phyloP scores from a whole-genome alignment of 164 flowering plant species.

The Piper betle region DNA sequence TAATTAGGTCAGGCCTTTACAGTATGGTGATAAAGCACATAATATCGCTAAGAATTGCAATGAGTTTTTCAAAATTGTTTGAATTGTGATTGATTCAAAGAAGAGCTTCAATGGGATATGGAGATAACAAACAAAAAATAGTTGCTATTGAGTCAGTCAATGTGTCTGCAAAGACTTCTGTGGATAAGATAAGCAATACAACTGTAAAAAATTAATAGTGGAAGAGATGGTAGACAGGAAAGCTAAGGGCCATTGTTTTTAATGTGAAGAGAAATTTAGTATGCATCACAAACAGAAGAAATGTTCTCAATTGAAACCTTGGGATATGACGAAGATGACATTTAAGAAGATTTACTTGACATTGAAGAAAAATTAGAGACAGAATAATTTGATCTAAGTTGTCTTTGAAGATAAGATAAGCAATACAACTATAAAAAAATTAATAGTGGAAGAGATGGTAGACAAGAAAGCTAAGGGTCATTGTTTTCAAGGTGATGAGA shows the following conservation, averaged over 20 bases:
- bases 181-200: too few relatives aligned
- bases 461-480: neutral
- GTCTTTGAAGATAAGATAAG: neutral
- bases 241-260: neutral
- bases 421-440: neutral
- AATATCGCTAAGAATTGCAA: too few relatives aligned
- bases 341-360: neutral
- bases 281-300: neutral
- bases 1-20: too few relatives aligned
- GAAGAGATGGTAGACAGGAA: neutral
- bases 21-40: too few relatives aligned
- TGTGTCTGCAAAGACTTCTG: too few relatives aligned
- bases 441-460: neutral
- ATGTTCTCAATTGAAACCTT: neutral
- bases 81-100: too few relatives aligned
- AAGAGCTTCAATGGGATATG: too few relatives aligned
- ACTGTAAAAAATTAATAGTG: neutral
- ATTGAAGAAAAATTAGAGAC: too few relatives aligned
- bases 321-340: neutral
- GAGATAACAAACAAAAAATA: too few relatives aligned
- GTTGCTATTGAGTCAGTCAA: too few relatives aligned
- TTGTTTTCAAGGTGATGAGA: neutral
- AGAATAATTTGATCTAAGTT: neutral
- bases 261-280: neutral
- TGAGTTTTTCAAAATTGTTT: too few relatives aligned